Base-by-base conservation (phyloP, 2,329 filamentous ascomycete species). In the Colletotrichum lindemuthianum region DNA sequence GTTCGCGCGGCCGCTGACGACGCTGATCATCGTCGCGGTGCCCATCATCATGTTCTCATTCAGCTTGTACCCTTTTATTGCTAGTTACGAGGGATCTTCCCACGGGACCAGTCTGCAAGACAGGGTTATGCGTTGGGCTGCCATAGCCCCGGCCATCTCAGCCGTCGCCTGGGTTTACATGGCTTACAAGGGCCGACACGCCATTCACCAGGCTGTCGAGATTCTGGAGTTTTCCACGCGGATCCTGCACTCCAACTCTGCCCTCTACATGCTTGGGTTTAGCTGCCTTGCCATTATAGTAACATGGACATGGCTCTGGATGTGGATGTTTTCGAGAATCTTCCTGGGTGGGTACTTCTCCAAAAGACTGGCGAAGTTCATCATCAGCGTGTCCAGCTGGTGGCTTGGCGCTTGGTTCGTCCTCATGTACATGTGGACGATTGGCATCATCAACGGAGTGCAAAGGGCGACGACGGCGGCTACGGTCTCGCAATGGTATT, bases 401-500 rank as follows among this genome's bases (percentile, higher is more conserved):
- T 97, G 93, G 92, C 84, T 99, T 4, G 96, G 92, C n/a, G 85
- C 88, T 32, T 97, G 90, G 75, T 99, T 97, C 79, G 88, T 97
- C 69, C 81, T 98, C 64, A 91, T 97, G 81, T 98, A 97, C 77
- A 89, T 98, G 70, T 99, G 96, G 96, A 96, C 93, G 0, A 82
- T 97, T 45, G 91, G 92, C 2, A 88, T 98, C 61, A 89, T 97
- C 74, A 90, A 93, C 61, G 93, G 93, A 15, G 86, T 98, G 24
- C 95, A 99, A 76, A 90, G 96, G 63, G 90, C 92, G 24, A 96
- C 94, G 13, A 97, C 95, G 12, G 95, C 93, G 32, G 96, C 96
- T 10, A 97, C 95, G 1, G 95, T 98, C 32, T 97, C 93, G 44
- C 96, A 99, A 77, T 99, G 96, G 96, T 99, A 99, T 78, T 99